A percentile compares a stretch with the other conserved stretches of the same genome.
phyloP scores from a whole-genome alignment of 2,329 filamentous ascomycete species.

The Botryotinia narcissicola region DNA sequence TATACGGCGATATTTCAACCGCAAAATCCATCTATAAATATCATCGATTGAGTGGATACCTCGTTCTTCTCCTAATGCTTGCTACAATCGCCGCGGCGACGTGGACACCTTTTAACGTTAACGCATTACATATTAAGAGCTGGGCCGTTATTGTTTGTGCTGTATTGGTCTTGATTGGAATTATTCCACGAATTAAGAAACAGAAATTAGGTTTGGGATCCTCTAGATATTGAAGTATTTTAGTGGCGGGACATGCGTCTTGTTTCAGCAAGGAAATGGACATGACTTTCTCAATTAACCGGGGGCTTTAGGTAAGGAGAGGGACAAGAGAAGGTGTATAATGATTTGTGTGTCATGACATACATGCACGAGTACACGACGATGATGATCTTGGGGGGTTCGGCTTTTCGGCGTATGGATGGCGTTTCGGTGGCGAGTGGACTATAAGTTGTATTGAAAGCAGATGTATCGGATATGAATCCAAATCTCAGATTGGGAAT shows the following conservation, averaged over 20 bases:
- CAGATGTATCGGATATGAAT: neutral
- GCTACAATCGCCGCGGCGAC: conserved; percentile 73
- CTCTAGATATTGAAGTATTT: neutral
- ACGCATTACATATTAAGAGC: conserved; percentile 66
- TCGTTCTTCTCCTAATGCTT: conserved; percentile 66
- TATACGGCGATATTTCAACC: conserved; percentile 76
- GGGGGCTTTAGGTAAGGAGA: neutral
- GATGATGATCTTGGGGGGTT: neutral
- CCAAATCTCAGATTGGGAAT: neutral
- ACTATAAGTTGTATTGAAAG: neutral
- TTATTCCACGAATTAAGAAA: conserved; percentile 76
- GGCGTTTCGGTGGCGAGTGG: neutral
- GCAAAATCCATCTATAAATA: conserved; percentile 89
- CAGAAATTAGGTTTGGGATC: conserved; percentile 64
- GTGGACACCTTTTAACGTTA: conserved; percentile 70
- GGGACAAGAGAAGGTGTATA: neutral
- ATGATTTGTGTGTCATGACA: neutral
- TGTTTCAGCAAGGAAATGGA: neutral
- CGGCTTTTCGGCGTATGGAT: neutral
- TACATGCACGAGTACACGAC: neutral
- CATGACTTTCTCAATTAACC: neutral
- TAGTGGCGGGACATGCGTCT: neutral
- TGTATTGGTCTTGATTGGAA: conserved; percentile 65
- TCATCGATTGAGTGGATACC: conserved; percentile 76
- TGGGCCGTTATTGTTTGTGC: conserved; percentile 71